phyloP scores from a whole-genome alignment of 2,329 filamentous ascomycete species.

The Leptographium procerum region DNA sequence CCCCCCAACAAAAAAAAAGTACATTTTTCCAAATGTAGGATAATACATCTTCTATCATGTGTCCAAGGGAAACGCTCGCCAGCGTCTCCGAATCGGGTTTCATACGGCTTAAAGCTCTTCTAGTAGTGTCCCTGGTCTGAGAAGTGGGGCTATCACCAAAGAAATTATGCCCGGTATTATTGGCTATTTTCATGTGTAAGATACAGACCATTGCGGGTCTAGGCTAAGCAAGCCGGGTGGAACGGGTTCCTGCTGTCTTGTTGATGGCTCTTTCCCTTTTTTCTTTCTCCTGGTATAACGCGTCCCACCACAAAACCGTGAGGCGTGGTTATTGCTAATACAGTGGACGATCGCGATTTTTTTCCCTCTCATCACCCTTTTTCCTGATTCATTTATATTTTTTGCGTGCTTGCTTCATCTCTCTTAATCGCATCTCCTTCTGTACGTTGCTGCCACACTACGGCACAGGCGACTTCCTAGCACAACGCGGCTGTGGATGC shows the following conservation, averaged over 20 bases:
- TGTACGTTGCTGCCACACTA: background rate
- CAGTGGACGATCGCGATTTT: background rate
- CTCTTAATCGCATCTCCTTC: background rate
- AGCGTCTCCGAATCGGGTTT: background rate
- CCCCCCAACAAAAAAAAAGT: no score
- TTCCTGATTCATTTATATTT: background rate
- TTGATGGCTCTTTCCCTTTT: constrained; percentile 5
- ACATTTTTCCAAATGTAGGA: no score
- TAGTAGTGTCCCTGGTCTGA: background rate
- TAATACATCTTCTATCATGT: background rate
- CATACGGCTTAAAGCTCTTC: background rate
- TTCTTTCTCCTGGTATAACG: constrained; percentile 5
- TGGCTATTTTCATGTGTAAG: background rate
- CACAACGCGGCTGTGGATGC: constrained; percentile 2
- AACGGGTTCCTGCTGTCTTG: constrained; percentile 4
- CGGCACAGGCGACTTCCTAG: background rate
- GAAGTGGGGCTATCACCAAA: background rate
- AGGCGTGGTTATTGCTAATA: background rate
- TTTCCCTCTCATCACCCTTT: background rate
- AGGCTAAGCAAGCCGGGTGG: constrained; percentile 2
- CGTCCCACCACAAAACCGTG: constrained; percentile 3
- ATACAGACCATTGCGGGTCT: background rate
- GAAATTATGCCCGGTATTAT: background rate
- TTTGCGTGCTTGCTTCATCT: background rate
- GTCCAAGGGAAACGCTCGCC: background rate